These are phyloP conservation scores for Aureobasidium namibiae DNA, from an alignment of 2,329 filamentous ascomycete species.

Conservation along the genomic window DNA sequence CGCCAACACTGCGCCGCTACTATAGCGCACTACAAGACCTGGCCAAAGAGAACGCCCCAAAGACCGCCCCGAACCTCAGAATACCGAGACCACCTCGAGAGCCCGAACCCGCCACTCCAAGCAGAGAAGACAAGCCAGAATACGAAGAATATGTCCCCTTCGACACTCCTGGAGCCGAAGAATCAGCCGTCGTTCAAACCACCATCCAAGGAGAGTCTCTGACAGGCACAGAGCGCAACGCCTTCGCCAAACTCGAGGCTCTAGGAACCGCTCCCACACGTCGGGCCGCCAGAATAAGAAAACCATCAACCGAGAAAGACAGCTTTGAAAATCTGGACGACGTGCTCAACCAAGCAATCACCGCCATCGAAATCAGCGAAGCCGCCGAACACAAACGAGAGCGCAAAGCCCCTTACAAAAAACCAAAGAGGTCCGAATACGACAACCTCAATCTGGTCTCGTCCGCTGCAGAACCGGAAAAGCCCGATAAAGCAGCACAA, in stretches of 20 bases:
- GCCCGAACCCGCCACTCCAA: not conserved
- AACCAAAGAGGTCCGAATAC: not conserved
- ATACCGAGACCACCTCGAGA: not conserved
- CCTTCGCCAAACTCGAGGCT: constrained; percentile 5
- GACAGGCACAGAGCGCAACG: not conserved
- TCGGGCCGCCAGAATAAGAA: not conserved
- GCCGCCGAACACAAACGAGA: not conserved
- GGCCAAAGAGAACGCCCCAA: not conserved
- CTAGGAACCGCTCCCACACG: not conserved
- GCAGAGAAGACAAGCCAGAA: not conserved
- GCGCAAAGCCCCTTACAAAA: not conserved
- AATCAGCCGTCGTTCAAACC: not conserved
- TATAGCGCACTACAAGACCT: constrained; percentile 11
- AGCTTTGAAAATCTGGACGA: not conserved
- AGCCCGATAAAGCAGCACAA: not conserved
- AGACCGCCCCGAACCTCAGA: not conserved
- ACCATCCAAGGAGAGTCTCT: not conserved
- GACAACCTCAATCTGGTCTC: not conserved
- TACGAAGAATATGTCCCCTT: constrained; percentile 4
- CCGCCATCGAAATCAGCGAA: not conserved
- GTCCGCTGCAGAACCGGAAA: not conserved
- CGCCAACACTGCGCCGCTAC: constrained; percentile 1
- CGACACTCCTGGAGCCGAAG: not conserved
- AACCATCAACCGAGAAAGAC: not conserved
- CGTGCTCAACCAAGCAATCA: constrained; percentile 5